These are phyloP conservation scores for Crassisporium funariophilum DNA, from an alignment of 768 basidiomycete species.

Conservation along the genomic window DNA sequence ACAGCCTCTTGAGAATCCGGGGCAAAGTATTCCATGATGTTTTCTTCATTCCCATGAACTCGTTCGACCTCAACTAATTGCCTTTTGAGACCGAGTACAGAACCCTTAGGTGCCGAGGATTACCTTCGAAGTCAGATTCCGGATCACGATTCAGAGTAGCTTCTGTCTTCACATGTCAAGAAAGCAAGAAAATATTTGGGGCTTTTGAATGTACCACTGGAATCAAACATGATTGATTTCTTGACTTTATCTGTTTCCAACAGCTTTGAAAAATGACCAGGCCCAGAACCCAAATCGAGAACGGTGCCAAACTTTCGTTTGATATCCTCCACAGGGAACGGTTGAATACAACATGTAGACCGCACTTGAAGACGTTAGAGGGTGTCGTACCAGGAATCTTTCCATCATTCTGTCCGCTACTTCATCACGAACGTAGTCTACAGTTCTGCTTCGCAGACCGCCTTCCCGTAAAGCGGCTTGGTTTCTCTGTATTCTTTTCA, in stretches of 20 bases:
- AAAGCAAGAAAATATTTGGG: neutral
- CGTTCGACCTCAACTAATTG: slow-evolving; percentile 74
- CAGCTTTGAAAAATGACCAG: slow-evolving; percentile 90
- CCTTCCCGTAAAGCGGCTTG: slow-evolving; percentile 60
- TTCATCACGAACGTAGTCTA: slow-evolving; percentile 92
- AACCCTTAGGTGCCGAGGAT: slow-evolving; percentile 5
- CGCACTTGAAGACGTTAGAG: neutral
- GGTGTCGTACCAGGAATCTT: slow-evolving; percentile 68
- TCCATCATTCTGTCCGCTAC: slow-evolving; percentile 91
- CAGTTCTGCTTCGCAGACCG: slow-evolving; percentile 66
- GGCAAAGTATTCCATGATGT: slow-evolving; percentile 62
- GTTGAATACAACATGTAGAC: neutral
- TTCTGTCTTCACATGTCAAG: slow-evolving; percentile 43
- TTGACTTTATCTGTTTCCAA: slow-evolving; percentile 66
- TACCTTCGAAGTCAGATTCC: slow-evolving; percentile 82
- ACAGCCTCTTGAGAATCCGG: slow-evolving; percentile 87
- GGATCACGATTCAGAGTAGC: slow-evolving; percentile 74
- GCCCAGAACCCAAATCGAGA: slow-evolving; percentile 86
- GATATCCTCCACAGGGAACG: slow-evolving; percentile 67
- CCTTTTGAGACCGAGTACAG: slow-evolving; percentile 8
- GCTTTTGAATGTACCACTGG: slow-evolving; percentile 61
- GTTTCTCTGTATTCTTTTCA: slow-evolving; percentile 79
- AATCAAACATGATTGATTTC: slow-evolving; percentile 84
- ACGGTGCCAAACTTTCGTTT: slow-evolving; percentile 79
- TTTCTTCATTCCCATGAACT: slow-evolving; percentile 83